phyloP scores from a whole-genome alignment of 2,329 filamentous ascomycete genomes.

The Botrytis sinoallii region DNA sequence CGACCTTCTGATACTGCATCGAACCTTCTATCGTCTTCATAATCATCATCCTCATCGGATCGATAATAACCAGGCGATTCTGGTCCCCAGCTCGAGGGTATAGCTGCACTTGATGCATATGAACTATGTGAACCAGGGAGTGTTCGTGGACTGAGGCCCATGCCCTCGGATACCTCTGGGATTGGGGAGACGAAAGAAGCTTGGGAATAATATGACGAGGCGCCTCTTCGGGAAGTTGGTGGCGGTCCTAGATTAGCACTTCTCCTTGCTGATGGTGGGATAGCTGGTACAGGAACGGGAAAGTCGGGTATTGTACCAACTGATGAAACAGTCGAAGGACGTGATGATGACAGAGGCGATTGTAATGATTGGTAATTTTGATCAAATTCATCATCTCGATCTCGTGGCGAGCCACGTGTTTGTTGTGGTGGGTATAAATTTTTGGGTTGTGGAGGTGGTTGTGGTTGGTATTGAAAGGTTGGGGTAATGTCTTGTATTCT shows the following conservation, averaged over 20 bases:
- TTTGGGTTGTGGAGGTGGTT: conserved; percentile 7
- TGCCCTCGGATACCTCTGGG: conserved; percentile 55
- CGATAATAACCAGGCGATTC: conserved; percentile 40
- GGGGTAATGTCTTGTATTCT: conserved; percentile 55
- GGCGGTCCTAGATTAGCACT: conserved; percentile 58
- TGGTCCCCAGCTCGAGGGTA: conserved; percentile 65
- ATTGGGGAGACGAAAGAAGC: conserved; percentile 71
- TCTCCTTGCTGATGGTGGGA: conserved; percentile 40
- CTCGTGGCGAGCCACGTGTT: conserved; percentile 29
- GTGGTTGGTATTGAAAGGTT: conserved; percentile 46
- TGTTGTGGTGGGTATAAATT: conserved; percentile 37
- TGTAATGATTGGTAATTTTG: conserved; percentile 14
- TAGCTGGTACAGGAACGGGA: conserved; percentile 32
- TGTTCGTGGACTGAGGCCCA: conserved; percentile 43
- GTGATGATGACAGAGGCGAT: conserved; percentile 49
- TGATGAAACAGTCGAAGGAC: conserved; percentile 52
- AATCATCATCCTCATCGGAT: conserved; percentile 33
- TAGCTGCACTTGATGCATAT: conserved; percentile 68
- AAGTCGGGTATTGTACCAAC: conserved; percentile 57
- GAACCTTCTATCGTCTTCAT: conserved; percentile 27
- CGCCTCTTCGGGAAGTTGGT: conserved; percentile 57
- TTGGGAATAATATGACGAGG: conserved; percentile 63
- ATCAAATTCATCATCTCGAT: conserved; percentile 16
- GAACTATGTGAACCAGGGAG: conserved; percentile 56
- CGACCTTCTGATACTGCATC: conserved; percentile 32